These are phyloP conservation scores for Curvularia eragrostidis DNA, from an alignment of 2,329 filamentous ascomycete species.

Conservation along the genomic window DNA sequence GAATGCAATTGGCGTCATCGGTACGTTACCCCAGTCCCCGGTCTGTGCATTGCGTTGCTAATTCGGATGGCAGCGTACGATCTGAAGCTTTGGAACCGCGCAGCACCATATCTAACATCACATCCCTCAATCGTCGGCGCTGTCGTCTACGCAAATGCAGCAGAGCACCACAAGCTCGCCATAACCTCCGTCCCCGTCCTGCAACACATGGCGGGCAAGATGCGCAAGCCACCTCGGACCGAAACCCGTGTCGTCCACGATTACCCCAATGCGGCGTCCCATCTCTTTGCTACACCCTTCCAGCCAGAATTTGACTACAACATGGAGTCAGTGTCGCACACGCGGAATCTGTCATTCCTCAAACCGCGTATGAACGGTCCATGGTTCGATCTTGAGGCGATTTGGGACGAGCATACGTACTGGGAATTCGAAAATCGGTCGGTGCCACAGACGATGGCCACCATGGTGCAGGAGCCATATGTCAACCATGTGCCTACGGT, in stretches of 20 bases:
- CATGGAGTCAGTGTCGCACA: constrained; percentile 67
- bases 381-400: constrained; percentile 72
- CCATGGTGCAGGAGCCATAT: constrained; percentile 78
- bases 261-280: constrained; percentile 56
- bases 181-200: constrained; percentile 6
- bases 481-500: constrained; percentile 74
- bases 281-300: constrained; percentile 59
- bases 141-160: constrained; percentile 15
- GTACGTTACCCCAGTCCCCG: constrained; percentile 2
- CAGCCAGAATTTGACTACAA: constrained; percentile 56
- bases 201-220: constrained; percentile 37
- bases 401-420: constrained; percentile 78
- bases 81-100: constrained; percentile 15
- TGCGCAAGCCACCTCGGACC: constrained; percentile 20
- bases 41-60: background rate
- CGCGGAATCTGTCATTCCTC: constrained; percentile 67
- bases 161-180: constrained; percentile 9
- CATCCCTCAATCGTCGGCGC: constrained; percentile 6
- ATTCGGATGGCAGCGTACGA: constrained; percentile 14
- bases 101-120: constrained; percentile 9
- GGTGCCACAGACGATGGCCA: constrained; percentile 75
- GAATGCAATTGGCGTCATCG: constrained; percentile 14
- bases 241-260: constrained; percentile 41
- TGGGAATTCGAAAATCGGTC: constrained; percentile 72
- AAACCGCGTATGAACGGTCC: constrained; percentile 68